phyloP scores from a whole-genome alignment of 495 filamentous ascomycete genomes.

The Aspergillus ostianus region DNA sequence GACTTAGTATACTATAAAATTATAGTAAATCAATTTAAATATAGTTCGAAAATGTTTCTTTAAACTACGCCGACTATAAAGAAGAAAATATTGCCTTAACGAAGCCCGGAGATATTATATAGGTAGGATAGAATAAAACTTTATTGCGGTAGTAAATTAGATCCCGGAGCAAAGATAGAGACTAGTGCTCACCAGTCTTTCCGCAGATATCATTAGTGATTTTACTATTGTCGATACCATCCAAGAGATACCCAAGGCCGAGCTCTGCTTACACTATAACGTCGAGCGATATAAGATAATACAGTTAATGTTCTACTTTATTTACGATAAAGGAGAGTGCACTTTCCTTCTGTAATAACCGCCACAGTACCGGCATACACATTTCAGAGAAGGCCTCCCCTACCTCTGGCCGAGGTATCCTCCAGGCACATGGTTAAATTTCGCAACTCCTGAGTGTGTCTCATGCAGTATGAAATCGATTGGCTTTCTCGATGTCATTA shows the following conservation, averaged over 20 bases:
- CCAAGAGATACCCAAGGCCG: slow-evolving; percentile 1
- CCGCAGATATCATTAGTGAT: slow-evolving; percentile 2
- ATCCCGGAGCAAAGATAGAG: background rate
- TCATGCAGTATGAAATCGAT: too few relatives aligned
- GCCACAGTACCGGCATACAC: too few relatives aligned
- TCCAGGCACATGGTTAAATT: too few relatives aligned
- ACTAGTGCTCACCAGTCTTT: slow-evolving; percentile 2
- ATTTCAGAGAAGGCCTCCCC: too few relatives aligned
- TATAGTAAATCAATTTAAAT: too few relatives aligned
- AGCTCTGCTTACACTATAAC: background rate
- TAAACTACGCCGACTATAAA: background rate
- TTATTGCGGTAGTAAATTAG: slow-evolving; percentile 1
- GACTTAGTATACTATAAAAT: too few relatives aligned
- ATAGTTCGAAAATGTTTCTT: slow-evolving; percentile 1
- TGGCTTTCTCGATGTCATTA: too few relatives aligned
- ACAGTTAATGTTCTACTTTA: background rate
- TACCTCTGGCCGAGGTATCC: too few relatives aligned
- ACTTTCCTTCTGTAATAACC: too few relatives aligned
- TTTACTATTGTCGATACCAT: background rate
- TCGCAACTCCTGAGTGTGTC: too few relatives aligned
- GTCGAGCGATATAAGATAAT: slow-evolving; percentile 1
- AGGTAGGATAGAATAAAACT: background rate
- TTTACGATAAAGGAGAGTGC: slow-evolving; percentile 3
- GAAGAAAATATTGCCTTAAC: background rate
- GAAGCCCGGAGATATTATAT: background rate